Conservation (phyloP, 2,329 filamentous ascomycete species). For the Arthrobotrys musiformis region DNA sequence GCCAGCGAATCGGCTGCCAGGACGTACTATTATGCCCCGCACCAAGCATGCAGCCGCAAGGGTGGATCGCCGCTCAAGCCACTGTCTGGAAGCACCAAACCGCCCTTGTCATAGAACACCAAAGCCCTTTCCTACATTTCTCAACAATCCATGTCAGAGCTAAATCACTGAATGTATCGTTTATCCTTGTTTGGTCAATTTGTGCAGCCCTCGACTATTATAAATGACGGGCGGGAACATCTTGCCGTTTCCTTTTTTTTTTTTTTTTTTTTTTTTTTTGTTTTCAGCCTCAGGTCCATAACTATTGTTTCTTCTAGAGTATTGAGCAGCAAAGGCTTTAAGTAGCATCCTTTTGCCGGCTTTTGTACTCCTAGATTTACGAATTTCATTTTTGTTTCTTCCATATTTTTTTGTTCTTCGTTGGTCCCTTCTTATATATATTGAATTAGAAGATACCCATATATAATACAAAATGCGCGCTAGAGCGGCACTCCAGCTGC, state of each 20-base stretch:
- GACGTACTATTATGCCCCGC: slow-evolving; percentile 13
- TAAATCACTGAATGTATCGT: slow-evolving; percentile 42
- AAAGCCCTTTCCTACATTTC: slow-evolving; percentile 18
- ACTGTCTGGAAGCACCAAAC: slow-evolving; percentile 4
- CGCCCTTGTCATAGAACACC: not conserved
- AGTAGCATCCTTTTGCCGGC: slow-evolving; percentile 15
- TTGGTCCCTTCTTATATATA: not conserved
- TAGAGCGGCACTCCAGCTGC: slow-evolving; percentile 29
- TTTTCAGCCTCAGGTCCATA: slow-evolving; percentile 15
- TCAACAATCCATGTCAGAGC: slow-evolving; percentile 26
- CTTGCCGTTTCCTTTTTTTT: slow-evolving; percentile 12
- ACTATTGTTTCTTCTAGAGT: not conserved
- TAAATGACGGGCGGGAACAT: slow-evolving; percentile 6
- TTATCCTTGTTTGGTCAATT: slow-evolving; percentile 47
- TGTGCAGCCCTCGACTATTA: slow-evolving; percentile 9
- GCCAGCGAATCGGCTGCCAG: slow-evolving; percentile 38
- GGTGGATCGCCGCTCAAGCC: slow-evolving; percentile 15
- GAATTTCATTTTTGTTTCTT: slow-evolving; percentile 7
- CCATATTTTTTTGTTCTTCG: not conserved
- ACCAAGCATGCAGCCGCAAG: slow-evolving; percentile 22
- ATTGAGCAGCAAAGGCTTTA: slow-evolving; percentile 29
- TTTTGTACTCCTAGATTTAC: not conserved
- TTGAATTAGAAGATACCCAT: slow-evolving; percentile 18
- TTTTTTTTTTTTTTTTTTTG: no score
- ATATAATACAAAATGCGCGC: slow-evolving; percentile 24